Evolutionary conservation across 2,329 filamentous ascomycete genomes (phyloP).

Genomic region (Neoascochyta sp.): DNA sequence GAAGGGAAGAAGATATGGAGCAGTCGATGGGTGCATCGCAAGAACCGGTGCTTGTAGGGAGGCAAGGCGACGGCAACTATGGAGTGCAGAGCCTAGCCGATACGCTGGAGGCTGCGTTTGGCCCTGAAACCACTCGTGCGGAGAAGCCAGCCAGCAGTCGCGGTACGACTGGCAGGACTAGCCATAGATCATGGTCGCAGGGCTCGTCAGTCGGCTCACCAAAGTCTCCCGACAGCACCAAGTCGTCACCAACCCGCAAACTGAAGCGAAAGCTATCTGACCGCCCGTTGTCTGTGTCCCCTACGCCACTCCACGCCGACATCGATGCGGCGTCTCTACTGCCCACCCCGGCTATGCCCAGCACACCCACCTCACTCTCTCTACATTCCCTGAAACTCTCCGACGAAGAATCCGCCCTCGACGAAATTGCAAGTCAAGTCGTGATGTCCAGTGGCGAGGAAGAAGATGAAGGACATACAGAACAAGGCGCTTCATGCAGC

Average conservation of each 20-base stretch:
- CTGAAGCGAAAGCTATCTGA: slow-evolving; percentile 22
- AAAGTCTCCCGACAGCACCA: slow-evolving; percentile 18
- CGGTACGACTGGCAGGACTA: slow-evolving; percentile 27
- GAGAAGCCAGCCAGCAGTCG: slow-evolving; percentile 23
- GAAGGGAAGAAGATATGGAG: slow-evolving; percentile 51
- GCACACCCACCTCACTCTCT: slow-evolving; percentile 58
- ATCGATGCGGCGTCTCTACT: slow-evolving; percentile 40
- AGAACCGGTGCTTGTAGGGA: slow-evolving; percentile 10
- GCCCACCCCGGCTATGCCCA: slow-evolving; percentile 50
- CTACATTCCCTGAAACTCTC: slow-evolving; percentile 56
- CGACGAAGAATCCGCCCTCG: slow-evolving; percentile 54
- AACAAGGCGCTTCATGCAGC: slow-evolving; percentile 32
- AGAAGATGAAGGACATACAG: slow-evolving; percentile 43
- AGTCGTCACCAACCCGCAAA: slow-evolving; percentile 17
- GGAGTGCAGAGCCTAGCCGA: slow-evolving; percentile 58
- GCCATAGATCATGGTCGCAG: slow-evolving; percentile 27
- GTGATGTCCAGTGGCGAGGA: slow-evolving; percentile 54
- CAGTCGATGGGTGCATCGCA: slow-evolving; percentile 30
- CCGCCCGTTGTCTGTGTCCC: slow-evolving; percentile 18
- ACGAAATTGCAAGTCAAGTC: slow-evolving; percentile 55
- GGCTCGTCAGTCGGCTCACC: slow-evolving; percentile 17
- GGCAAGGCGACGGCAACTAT: slow-evolving; percentile 46
- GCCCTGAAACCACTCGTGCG: slow-evolving; percentile 20
- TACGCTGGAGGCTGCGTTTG: slow-evolving; percentile 45
- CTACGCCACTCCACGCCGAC: slow-evolving; percentile 19